Conservation (phyloP, 2,329 filamentous ascomycete species). For the Fonsecaea pugnacius region DNA sequence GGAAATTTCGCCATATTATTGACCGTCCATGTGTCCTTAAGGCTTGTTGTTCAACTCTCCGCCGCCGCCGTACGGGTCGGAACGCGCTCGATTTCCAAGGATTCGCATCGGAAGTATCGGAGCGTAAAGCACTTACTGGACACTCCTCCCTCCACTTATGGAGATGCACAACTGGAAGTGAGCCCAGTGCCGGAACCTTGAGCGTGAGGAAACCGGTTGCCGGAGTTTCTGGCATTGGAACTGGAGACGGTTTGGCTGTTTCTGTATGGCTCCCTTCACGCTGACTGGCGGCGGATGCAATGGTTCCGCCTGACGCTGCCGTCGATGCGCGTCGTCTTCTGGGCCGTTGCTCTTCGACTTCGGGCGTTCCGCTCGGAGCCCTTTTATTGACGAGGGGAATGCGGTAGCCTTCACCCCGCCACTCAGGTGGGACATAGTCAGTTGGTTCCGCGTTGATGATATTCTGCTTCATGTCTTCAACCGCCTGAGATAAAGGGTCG, state of each 20-base stretch:
- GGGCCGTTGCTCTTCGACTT: slow-evolving; percentile 40
- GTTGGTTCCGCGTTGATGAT: slow-evolving; percentile 53
- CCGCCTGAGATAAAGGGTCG: slow-evolving; percentile 49
- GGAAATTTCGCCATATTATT: slow-evolving; percentile 29
- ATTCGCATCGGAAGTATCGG: slow-evolving; percentile 13
- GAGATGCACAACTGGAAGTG: slow-evolving; percentile 27
- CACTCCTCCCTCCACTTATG: slow-evolving; percentile 22
- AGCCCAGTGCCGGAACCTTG: slow-evolving; percentile 32
- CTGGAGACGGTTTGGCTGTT: slow-evolving; percentile 12
- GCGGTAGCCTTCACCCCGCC: slow-evolving; percentile 42
- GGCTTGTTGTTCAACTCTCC: slow-evolving; percentile 3
- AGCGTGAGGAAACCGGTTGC: slow-evolving; percentile 35
- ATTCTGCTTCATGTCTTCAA: slow-evolving; percentile 55
- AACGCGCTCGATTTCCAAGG: slow-evolving; percentile 5
- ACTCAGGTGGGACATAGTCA: slow-evolving; percentile 51
- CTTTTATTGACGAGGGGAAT: slow-evolving; percentile 25
- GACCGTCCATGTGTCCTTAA: slow-evolving; percentile 6
- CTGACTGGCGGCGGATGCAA: not conserved
- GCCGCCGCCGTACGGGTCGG: slow-evolving; percentile 1
- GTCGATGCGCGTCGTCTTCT: slow-evolving; percentile 23
- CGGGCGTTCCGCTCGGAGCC: slow-evolving; percentile 35
- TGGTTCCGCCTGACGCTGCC: slow-evolving; percentile 7
- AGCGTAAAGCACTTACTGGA: slow-evolving; percentile 24
- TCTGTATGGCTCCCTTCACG: not conserved
- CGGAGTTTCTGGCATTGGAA: slow-evolving; percentile 10